These are phyloP conservation scores for Puccinia novopanici DNA, from an alignment of 1,284 basidiomycete species.

Conservation along the genomic window DNA sequence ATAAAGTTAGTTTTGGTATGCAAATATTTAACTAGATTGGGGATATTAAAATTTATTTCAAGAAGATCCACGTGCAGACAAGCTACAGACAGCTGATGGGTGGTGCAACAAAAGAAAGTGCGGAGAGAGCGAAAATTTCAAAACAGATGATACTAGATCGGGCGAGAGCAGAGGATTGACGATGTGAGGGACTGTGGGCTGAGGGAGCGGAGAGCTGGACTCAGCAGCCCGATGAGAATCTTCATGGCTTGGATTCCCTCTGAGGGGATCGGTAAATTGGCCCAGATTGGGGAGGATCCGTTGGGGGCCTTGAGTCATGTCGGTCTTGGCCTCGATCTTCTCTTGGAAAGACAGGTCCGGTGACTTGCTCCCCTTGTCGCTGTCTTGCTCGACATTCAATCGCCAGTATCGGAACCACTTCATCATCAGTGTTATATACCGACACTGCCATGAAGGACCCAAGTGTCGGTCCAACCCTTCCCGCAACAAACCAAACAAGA, in stretches of 20 bases:
- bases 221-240: neutral
- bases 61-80: no score
- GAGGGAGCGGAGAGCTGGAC: neutral
- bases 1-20: no score
- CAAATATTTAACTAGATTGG: no score
- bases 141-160: no score
- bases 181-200: neutral
- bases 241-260: neutral
- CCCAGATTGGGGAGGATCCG: neutral
- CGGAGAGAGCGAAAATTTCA: no score
- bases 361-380: slow-evolving; percentile 35
- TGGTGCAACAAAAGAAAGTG: no score
- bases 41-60: no score
- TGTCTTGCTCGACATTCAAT: slow-evolving; percentile 38
- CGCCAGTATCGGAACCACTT: slow-evolving; percentile 47
- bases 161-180: no score
- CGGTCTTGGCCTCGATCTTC: slow-evolving; percentile 8
- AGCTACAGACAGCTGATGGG: no score
- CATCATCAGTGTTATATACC: slow-evolving; percentile 34
- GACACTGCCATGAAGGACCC: slow-evolving; percentile 37
- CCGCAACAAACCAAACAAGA: neutral
- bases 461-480: slow-evolving; percentile 46
- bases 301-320: neutral
- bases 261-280: slow-evolving; percentile 12
- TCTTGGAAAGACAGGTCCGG: slow-evolving; percentile 31